Percentiles rank a stretch among this genome's conserved stretches.
phyloP scores from a whole-genome alignment of 306 rosid genomes.

The Corylus heterophylla region DNA sequence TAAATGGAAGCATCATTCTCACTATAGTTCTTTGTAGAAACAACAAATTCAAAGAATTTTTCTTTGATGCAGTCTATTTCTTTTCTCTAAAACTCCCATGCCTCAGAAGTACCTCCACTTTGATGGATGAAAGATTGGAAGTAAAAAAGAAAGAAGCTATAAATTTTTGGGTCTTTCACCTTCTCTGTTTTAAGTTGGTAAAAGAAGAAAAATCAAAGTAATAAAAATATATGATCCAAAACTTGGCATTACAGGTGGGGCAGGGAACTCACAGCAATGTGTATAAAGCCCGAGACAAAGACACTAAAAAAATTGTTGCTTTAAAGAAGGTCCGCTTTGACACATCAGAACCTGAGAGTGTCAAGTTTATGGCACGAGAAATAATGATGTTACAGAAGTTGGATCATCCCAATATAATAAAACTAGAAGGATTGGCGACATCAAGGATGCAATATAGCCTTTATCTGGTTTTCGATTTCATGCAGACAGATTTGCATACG shows the following conservation, averaged over 20 bases:
- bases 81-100: too few species aligned
- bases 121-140: not conserved
- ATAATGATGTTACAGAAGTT: conserved; percentile 66
- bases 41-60: too few species aligned
- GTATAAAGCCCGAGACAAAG: conserved; percentile 83
- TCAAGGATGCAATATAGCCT: conserved; percentile 92
- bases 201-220: not conserved
- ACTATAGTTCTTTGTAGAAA: too few species aligned
- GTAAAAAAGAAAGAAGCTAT: not conserved
- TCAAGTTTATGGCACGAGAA: conserved; percentile 93
- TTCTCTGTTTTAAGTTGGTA: not conserved
- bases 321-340: conserved; percentile 84
- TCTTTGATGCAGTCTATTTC: too few species aligned
- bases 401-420: conserved; percentile 85
- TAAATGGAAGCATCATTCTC: too few species aligned
- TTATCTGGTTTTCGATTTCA: conserved; percentile 88
- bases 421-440: conserved; percentile 87
- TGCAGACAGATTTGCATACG: conserved; percentile 82
- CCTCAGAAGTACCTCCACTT: not conserved
- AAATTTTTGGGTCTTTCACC: not conserved
- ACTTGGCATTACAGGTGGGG: conserved; percentile 66
- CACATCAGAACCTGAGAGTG: conserved; percentile 80
- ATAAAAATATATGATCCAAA: not conserved
- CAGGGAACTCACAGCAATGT: conserved; percentile 98
- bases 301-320: conserved; percentile 75